Evolutionary conservation across 1,284 basidiomycete species (phyloP).

Genomic region (Trichosporon sp.): DNA sequence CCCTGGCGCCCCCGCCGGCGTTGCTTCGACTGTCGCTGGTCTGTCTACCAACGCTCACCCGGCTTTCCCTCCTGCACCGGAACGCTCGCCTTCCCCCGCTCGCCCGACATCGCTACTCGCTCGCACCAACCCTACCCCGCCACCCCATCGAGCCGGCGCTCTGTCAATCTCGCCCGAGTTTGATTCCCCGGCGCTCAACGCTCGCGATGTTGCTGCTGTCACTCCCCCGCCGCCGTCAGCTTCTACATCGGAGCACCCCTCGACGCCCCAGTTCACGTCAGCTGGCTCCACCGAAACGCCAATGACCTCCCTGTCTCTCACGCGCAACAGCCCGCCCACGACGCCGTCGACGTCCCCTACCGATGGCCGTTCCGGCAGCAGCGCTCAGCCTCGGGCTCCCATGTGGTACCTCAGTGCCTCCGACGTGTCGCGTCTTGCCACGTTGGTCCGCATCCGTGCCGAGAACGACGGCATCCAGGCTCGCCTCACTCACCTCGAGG

Average conservation of each 20-base stretch:
- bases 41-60: background rate
- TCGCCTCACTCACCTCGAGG: constrained; percentile 36
- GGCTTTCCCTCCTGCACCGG: constrained; percentile 20
- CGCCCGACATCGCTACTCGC: constrained; percentile 8
- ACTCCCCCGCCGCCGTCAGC: constrained; percentile 1
- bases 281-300: constrained; percentile 18
- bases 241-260: background rate
- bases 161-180: constrained; percentile 14
- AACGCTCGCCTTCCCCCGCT: constrained; percentile 25
- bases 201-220: background rate
- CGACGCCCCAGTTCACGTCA: background rate
- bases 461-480: constrained; percentile 23
- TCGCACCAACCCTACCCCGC: constrained; percentile 28
- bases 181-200: background rate
- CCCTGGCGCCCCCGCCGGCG: constrained; percentile 19
- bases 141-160: constrained; percentile 24
- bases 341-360: constrained; percentile 13
- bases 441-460: constrained; percentile 44
- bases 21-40: constrained; percentile 6
- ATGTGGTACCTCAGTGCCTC: constrained; percentile 57
- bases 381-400: constrained; percentile 11
- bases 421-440: constrained; percentile 51
- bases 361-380: constrained; percentile 9
- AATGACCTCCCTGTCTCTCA: constrained; percentile 6
- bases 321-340: constrained; percentile 16